Conservation (phyloP, 306 rosid species). For the Lagenaria siceraria region DNA sequence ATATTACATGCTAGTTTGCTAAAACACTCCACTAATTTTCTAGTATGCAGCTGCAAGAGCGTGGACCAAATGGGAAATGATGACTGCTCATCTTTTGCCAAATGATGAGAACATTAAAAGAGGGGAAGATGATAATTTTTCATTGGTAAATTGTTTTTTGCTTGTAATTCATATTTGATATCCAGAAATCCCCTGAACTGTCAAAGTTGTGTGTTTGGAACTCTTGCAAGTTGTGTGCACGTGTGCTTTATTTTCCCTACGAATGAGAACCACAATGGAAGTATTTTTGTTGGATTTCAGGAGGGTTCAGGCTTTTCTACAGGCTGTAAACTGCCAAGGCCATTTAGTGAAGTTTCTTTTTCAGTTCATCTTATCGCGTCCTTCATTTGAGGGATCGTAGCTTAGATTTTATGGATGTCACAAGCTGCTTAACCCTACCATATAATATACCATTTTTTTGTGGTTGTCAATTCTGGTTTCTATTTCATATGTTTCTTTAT, state of each 20-base stretch:
- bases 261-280: not conserved
- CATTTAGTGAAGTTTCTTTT: not conserved
- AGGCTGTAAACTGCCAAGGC: not conserved
- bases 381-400: not conserved
- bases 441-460: too few species aligned
- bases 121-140: slow-evolving; percentile 75
- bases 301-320: not conserved
- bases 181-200: not conserved
- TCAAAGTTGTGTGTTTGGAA: not conserved
- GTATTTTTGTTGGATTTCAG: not conserved
- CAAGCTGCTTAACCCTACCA: too few species aligned
- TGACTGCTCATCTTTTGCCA: slow-evolving; percentile 82
- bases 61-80: slow-evolving; percentile 99
- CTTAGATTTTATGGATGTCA: not conserved
- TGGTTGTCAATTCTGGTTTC: too few species aligned
- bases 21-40: slow-evolving; percentile 15
- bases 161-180: slow-evolving; percentile 1
- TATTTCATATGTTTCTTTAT: too few species aligned
- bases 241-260: not conserved
- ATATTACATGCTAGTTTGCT: not conserved
- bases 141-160: slow-evolving; percentile 44
- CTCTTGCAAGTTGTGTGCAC: not conserved
- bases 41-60: slow-evolving; percentile 97
- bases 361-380: not conserved
- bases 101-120: slow-evolving; percentile 62